Percentiles rank a stretch among this genome's conserved stretches.
These are phyloP conservation scores for Lipomyces kockii DNA, from an alignment of 805 yeast genomes.

Conservation along the genomic window DNA sequence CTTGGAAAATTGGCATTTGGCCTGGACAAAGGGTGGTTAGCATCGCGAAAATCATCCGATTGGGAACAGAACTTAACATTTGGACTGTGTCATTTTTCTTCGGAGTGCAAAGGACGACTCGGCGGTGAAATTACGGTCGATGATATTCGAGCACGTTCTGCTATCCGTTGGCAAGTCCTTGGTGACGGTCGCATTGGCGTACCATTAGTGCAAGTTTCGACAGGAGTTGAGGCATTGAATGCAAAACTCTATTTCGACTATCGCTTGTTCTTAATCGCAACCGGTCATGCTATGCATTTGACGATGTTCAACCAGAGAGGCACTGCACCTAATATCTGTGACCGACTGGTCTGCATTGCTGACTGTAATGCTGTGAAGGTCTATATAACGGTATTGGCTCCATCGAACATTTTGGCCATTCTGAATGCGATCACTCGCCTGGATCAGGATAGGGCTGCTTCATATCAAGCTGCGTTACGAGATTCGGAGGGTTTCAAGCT, in stretches of 20 bases:
- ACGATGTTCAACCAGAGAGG: slow-evolving; percentile 72
- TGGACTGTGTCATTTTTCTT: slow-evolving; percentile 57
- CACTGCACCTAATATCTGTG: slow-evolving; percentile 52
- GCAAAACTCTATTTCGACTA: slow-evolving; percentile 77
- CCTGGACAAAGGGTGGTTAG: slow-evolving; percentile 67
- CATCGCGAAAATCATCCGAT: slow-evolving; percentile 65
- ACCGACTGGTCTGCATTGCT: slow-evolving; percentile 52
- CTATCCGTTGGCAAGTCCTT: slow-evolving; percentile 67
- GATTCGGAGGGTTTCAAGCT: slow-evolving; percentile 54
- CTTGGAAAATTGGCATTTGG: slow-evolving; percentile 66
- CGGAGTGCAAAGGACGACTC: slow-evolving; percentile 75
- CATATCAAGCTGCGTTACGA: slow-evolving; percentile 74
- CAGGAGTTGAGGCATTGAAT: slow-evolving; percentile 60
- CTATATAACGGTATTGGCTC: slow-evolving; percentile 81
- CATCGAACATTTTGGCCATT: slow-evolving; percentile 80
- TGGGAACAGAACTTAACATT: slow-evolving; percentile 74
- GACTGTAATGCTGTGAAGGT: slow-evolving; percentile 58
- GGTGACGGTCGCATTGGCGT: slow-evolving; percentile 52
- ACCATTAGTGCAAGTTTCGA: slow-evolving; percentile 69
- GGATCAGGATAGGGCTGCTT: slow-evolving; percentile 69
- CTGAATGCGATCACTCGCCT: slow-evolving; percentile 71
- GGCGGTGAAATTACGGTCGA: slow-evolving; percentile 66
- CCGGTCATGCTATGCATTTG: slow-evolving; percentile 54
- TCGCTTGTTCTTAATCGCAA: slow-evolving; percentile 76
- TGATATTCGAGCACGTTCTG: slow-evolving; percentile 61